Conservation (phyloP, 176 grass and related monocot species). For the Poa annua region DNA sequence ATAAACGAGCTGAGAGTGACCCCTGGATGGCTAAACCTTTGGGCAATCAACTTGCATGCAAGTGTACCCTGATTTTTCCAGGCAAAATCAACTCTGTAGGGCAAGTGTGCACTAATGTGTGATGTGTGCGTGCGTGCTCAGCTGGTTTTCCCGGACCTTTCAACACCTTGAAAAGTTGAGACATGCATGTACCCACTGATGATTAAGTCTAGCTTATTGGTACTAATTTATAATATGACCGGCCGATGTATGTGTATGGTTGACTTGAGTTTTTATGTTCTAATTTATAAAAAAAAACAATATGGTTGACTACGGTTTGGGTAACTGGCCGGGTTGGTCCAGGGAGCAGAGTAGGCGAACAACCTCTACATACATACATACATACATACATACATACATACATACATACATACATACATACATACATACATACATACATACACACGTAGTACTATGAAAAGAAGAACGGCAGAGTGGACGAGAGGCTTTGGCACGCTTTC, state of each 20-base stretch:
- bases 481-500: not conserved
- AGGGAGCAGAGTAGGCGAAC: not conserved
- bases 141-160: not conserved
- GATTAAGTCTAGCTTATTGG: not conserved
- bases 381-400: no score
- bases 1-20: not conserved
- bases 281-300: not conserved
- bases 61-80: not conserved
- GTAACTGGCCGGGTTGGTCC: not conserved
- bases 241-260: not conserved
- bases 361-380: not conserved
- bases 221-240: not conserved
- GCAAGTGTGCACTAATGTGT: not conserved
- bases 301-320: not conserved
- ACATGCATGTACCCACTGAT: not conserved
- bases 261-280: not conserved
- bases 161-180: not conserved
- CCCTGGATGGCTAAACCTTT: not conserved
- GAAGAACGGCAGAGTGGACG: no score
- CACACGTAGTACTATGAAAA: not conserved
- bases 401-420: no score
- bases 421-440: no score
- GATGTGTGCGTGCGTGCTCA: not conserved
- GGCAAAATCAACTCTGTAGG: not conserved
- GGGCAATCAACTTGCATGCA: slow-evolving; percentile 10